Conservation (phyloP, 73 alveolate species). For the Symbiodinium pilosum region DNA sequence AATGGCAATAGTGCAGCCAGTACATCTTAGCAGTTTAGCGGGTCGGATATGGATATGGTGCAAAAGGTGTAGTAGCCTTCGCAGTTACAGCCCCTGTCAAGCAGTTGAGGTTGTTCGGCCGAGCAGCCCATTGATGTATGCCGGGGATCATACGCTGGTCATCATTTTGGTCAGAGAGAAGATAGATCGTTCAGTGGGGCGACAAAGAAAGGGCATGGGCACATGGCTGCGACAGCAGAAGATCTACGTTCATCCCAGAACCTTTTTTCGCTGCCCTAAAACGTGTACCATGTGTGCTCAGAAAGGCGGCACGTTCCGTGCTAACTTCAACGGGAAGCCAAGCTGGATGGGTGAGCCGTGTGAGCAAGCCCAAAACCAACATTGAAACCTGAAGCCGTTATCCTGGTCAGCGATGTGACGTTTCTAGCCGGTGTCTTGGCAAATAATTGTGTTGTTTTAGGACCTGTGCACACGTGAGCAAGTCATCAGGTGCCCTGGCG, state of each 20-base stretch:
- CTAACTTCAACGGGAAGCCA: not conserved
- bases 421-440: slow-evolving; percentile 10
- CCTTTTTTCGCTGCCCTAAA: not conserved
- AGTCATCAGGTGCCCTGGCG: not conserved
- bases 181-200: not conserved
- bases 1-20: not conserved
- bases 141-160: not conserved
- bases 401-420: slow-evolving; percentile 13
- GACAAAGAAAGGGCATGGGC: too few relatives aligned
- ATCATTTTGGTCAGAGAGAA: not conserved
- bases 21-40: not conserved
- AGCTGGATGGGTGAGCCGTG: not conserved
- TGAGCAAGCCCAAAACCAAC: not conserved
- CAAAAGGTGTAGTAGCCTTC: too few relatives aligned
- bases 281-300: not conserved
- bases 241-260: too few relatives aligned
- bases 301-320: not conserved
- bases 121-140: not conserved
- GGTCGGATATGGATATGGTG: too few relatives aligned
- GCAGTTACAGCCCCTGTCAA: not conserved
- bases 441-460: not conserved
- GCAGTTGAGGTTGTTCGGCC: not conserved
- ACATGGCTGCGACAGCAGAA: too few relatives aligned
- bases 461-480: not conserved
- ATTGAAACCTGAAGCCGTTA: not conserved